Percentiles rank a stretch among this genome's conserved stretches.
Conservation (phyloP, 2,329 filamentous ascomycete species). For the Colletotrichum phormii region DNA sequence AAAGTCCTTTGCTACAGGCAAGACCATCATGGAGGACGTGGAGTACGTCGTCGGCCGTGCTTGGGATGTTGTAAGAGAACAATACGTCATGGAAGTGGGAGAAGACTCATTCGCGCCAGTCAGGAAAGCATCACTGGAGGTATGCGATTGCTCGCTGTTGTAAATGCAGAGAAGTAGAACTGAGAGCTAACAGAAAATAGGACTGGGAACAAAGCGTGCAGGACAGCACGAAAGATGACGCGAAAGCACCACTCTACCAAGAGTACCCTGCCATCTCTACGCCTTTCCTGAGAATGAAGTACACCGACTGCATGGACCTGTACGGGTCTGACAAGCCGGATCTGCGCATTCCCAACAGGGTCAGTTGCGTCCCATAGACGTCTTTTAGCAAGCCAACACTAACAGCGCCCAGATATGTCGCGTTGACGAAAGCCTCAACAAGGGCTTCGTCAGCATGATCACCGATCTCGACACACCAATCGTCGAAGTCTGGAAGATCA, state of each 20-base stretch:
- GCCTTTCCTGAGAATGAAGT: conserved; percentile 72
- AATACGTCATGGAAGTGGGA: conserved; percentile 48
- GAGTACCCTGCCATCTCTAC: conserved; percentile 41
- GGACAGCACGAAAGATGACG: conserved; percentile 21
- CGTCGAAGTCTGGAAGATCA: conserved; percentile 80
- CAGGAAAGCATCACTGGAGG: conserved; percentile 34
- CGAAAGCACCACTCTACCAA: conserved; percentile 12
- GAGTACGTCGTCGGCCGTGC: conserved; percentile 66
- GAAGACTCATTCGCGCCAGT: conserved; percentile 46
- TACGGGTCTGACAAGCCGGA: conserved; percentile 97
- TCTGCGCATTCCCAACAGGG: conserved; percentile 76
- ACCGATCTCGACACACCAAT: conserved; percentile 74
- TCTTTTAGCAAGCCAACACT: conserved; percentile 1
- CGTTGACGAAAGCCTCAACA: conserved; percentile 72
- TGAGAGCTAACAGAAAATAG: conserved; percentile 7
- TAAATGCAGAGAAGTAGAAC: neutral
- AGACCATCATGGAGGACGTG: conserved; percentile 72
- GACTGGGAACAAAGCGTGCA: conserved; percentile 31
- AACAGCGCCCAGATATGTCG: conserved; percentile 66
- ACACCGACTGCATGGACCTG: conserved; percentile 79
- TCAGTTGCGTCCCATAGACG: conserved; percentile 48
- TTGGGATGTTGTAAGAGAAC: conserved; percentile 61
- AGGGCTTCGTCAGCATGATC: conserved; percentile 80
- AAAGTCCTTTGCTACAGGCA: conserved; percentile 84
- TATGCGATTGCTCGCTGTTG: neutral